Evolutionary conservation across 768 basidiomycete genomes (phyloP), one percentile per base, ranked within the genome.

Genomic region (Steccherinum ochraceum): DNA sequence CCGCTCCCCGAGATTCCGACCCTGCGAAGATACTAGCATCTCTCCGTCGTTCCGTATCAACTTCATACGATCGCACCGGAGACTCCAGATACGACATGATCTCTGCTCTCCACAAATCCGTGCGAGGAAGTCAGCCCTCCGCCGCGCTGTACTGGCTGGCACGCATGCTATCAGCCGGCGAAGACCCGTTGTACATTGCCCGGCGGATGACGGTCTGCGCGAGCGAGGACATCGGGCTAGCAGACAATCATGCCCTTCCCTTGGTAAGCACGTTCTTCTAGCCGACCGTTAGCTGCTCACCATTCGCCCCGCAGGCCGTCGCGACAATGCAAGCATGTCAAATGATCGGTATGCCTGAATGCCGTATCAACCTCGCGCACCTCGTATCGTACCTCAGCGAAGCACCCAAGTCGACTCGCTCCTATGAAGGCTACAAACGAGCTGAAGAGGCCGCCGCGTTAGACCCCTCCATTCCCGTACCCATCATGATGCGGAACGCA

Each of bases 121-220:
- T 93, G 26, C 77, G 91, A 26, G 91, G 89, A 5, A 80, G 81
- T 50, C 80, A 91, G 55, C 81, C 80, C 4, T 75, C 75, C 58
- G 91, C 89, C 0, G 90, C 90, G 4, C 69, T 92, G 72, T 93
- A 93, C 63, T 93, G 90, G 89, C 73, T 93, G 19, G 89, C 89
- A 10, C 77, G 87, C 46, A 91, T 91, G 89, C 71, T 91, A 26
- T 76, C 72, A 27, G 84, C 79, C 23, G 89, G 89, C 18, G 89
- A 91, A 63, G 89, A 93, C 65, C 86, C 90, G 3, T 58, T 89
- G 44, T 93, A 79, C 58, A 76, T 91, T 52, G 84, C 81, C 4
- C 72, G 88, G 27, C 73, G 88, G 49, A 78, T 89, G 72, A 72
- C 86, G 3, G 86, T 90, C 5, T 82, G 86, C 57, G 89, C 91